Conservation (phyloP, 129 eudicot genomes). For the Tagetes erecta region DNA sequence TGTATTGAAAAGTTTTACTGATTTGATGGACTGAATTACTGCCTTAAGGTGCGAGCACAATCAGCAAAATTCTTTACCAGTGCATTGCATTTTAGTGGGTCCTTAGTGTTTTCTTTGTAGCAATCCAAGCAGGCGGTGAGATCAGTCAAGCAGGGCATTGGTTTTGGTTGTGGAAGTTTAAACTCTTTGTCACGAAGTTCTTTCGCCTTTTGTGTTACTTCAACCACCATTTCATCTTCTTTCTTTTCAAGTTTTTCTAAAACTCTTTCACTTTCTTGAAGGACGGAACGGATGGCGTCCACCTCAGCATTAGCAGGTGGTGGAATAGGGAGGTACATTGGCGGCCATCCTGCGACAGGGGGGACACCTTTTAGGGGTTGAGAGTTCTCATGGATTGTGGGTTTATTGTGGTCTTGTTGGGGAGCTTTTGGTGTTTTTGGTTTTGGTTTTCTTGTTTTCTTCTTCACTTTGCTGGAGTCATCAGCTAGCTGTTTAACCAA, state of each 20-base stretch:
- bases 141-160: slow-evolving; percentile 68
- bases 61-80: slow-evolving; percentile 58
- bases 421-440: slow-evolving; percentile 46
- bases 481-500: slow-evolving; percentile 71
- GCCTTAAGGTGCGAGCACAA: slow-evolving; percentile 73
- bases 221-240: slow-evolving; percentile 62
- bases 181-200: slow-evolving; percentile 91
- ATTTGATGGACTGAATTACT: slow-evolving; percentile 40
- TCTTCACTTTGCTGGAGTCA: slow-evolving; percentile 59
- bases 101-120: slow-evolving; percentile 62
- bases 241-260: slow-evolving; percentile 63
- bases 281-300: slow-evolving; percentile 61
- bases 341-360: slow-evolving; percentile 65
- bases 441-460: slow-evolving; percentile 75
- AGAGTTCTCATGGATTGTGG: slow-evolving; percentile 39
- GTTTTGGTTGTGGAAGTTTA: slow-evolving; percentile 69
- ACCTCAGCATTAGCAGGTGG: slow-evolving; percentile 48
- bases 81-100: slow-evolving; percentile 72
- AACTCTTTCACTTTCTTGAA: slow-evolving; percentile 73
- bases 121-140: slow-evolving; percentile 66
- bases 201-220: slow-evolving; percentile 82
- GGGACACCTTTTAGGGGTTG: slow-evolving; percentile 35
- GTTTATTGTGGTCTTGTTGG: slow-evolving; percentile 32
- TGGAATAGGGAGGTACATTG: slow-evolving; percentile 56
- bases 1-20: slow-evolving; percentile 23